Evolutionary conservation across 225 moss, liverwort and hornwort genomes (phyloP).

Genomic region (Polytrichum formosum): DNA sequence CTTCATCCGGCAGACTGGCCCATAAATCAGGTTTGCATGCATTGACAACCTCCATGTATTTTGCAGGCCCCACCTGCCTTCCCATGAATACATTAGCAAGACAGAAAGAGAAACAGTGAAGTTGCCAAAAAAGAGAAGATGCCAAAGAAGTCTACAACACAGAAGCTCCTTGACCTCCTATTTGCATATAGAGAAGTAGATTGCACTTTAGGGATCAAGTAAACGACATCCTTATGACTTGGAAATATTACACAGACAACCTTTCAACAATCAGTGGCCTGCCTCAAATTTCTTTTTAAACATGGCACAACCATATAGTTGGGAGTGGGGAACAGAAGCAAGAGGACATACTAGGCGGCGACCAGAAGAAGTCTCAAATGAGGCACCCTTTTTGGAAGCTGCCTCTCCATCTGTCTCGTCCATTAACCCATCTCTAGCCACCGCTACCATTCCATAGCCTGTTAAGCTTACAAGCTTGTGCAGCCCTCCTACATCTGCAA

Average conservation of each 20-base stretch:
- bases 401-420: slow-evolving; percentile 74
- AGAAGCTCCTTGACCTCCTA: background rate
- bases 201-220: background rate
- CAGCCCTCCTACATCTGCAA: slow-evolving; percentile 69
- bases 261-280: no score
- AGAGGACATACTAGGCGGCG: slow-evolving; percentile 66
- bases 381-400: slow-evolving; percentile 76
- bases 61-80: slow-evolving; percentile 72
- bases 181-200: background rate
- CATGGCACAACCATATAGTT: no score
- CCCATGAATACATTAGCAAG: slow-evolving; percentile 19
- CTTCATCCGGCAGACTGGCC: slow-evolving; percentile 89
- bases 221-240: no score
- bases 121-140: background rate
- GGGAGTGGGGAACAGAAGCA: no score
- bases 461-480: slow-evolving; percentile 67
- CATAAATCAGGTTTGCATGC: slow-evolving; percentile 82
- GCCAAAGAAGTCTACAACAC: background rate
- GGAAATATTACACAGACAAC: no score
- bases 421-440: slow-evolving; percentile 74
- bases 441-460: slow-evolving; percentile 60
- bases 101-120: background rate
- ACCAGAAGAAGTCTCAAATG: slow-evolving; percentile 87
- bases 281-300: no score
- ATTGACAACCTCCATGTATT: slow-evolving; percentile 90